A percentile compares a stretch with the other conserved stretches of the same genome.
Conservation (phyloP, 129 eudicot species). For the Solidago caesia region DNA sequence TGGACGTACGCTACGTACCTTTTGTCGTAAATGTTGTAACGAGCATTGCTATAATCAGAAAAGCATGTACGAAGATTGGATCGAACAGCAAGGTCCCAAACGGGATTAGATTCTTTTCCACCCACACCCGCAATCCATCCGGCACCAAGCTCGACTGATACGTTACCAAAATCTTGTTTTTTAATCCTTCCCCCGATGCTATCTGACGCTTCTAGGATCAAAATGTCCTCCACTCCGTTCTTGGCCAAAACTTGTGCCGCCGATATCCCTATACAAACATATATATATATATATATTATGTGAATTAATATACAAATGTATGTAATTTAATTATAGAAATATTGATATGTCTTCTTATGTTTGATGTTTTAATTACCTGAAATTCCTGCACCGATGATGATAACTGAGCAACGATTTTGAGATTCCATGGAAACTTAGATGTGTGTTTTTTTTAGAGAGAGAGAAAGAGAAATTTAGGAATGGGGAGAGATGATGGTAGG, state of each 20-base stretch:
- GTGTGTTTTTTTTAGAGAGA: conserved; percentile 15
- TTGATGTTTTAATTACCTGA: conserved; percentile 43
- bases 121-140: conserved; percentile 99
- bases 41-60: conserved; percentile 90
- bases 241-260: conserved; percentile 75
- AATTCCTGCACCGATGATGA: conserved; percentile 86
- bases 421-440: conserved; percentile 50
- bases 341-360: too few relatives aligned
- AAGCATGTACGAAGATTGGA: conserved; percentile 69
- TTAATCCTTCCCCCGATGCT: conserved; percentile 74
- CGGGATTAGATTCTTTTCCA: conserved; percentile 64
- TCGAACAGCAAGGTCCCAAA: conserved; percentile 71
- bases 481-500: not conserved
- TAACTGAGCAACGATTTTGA: conserved; percentile 56
- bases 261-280: conserved; percentile 48
- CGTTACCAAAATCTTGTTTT: conserved; percentile 60
- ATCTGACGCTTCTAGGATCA: conserved; percentile 80
- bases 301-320: too few relatives aligned
- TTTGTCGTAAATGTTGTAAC: conserved; percentile 76
- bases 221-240: conserved; percentile 74
- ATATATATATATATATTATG: not conserved
- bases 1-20: conserved; percentile 21
- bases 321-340: not conserved
- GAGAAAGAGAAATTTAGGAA: conserved; percentile 8
- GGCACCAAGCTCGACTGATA: conserved; percentile 91